phyloP scores from a whole-genome alignment of 345 rosid genomes.

The Pugionium dolabratum region DNA sequence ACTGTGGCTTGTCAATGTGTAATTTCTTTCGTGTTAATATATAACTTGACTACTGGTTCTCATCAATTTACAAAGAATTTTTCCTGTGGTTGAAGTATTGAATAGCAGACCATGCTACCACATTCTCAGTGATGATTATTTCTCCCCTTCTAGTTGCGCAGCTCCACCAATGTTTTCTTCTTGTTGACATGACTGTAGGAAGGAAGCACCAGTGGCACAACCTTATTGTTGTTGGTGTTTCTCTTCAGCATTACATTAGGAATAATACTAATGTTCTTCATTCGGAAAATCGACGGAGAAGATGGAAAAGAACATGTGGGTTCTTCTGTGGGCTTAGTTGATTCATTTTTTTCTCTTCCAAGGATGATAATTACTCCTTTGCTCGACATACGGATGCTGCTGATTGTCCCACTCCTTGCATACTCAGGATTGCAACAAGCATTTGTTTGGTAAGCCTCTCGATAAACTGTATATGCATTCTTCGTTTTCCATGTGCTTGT shows the following conservation, averaged over 20 bases:
- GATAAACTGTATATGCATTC: neutral
- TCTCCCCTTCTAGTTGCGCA: constrained; percentile 15
- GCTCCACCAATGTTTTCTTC: constrained; percentile 29
- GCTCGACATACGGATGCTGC: constrained; percentile 69
- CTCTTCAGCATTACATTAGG: constrained; percentile 79
- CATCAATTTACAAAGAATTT: neutral
- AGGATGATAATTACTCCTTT: constrained; percentile 68
- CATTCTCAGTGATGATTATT: constrained; percentile 1
- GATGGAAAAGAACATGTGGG: constrained; percentile 49
- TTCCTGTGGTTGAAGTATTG: neutral
- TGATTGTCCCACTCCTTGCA: constrained; percentile 79
- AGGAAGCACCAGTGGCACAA: constrained; percentile 71
- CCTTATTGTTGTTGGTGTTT: constrained; percentile 70
- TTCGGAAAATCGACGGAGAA: constrained; percentile 60
- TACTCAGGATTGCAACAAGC: constrained; percentile 96
- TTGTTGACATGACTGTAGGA: constrained; percentile 51
- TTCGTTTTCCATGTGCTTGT: neutral
- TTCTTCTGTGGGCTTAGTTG: constrained; percentile 54
- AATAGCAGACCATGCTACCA: neutral
- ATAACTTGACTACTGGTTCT: constrained; percentile 1
- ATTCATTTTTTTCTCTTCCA: constrained; percentile 51
- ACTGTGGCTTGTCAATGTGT: neutral
- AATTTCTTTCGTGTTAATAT: neutral
- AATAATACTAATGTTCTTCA: constrained; percentile 71
- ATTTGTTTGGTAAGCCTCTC: constrained; percentile 71